phyloP scores from a whole-genome alignment of 352 stramenopile species.

The Phytophthora hybrid region DNA sequence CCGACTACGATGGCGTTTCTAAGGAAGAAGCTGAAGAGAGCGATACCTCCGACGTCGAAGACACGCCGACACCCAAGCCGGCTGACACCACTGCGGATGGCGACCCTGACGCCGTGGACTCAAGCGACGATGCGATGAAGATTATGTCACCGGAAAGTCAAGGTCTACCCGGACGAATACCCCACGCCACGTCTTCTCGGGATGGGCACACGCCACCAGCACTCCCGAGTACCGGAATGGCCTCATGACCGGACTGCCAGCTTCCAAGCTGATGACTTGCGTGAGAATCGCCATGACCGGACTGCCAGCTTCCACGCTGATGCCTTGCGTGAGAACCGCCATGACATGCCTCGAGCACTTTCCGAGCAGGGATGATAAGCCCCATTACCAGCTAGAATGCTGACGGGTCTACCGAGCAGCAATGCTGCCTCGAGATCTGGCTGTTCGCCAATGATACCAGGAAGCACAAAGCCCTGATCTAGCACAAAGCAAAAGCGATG shows the following conservation, averaged over 20 bases:
- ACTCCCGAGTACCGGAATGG: too few relatives aligned
- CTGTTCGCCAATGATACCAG: not conserved
- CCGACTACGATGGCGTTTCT: slow-evolving; percentile 14
- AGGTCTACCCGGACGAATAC: not conserved
- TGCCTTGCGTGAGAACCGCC: too few relatives aligned
- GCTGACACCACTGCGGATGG: not conserved
- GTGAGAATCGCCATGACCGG: too few relatives aligned
- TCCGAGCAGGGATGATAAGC: not conserved
- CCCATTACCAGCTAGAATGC: not conserved
- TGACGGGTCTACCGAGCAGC: not conserved
- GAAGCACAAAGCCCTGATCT: not conserved
- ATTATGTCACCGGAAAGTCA: too few relatives aligned
- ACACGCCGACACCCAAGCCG: not conserved
- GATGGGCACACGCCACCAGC: too few relatives aligned
- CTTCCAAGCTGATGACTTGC: too few relatives aligned
- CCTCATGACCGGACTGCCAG: too few relatives aligned
- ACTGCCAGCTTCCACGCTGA: too few relatives aligned
- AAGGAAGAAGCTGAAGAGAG: slow-evolving; percentile 1
- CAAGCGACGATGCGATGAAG: too few relatives aligned
- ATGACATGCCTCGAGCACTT: not conserved
- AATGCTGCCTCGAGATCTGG: not conserved
- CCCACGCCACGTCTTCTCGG: not conserved
- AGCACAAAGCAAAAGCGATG: not conserved
- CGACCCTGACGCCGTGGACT: too few relatives aligned
- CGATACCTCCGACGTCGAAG: not conserved